Evolutionary conservation across 768 basidiomycete genomes (phyloP).

Genomic region (Mycena capillaripes): DNA sequence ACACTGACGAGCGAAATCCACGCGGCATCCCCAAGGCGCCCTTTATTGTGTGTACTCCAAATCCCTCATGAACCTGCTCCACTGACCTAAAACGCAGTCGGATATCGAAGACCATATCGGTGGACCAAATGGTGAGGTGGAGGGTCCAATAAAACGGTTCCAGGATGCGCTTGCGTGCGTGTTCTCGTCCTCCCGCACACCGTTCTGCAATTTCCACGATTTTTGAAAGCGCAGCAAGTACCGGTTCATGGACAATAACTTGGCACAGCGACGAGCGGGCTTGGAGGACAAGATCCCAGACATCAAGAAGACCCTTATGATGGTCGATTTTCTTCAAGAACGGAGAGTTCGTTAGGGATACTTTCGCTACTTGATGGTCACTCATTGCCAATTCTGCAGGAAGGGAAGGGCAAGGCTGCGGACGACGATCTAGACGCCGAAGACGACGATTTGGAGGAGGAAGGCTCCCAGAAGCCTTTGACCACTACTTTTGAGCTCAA

Average conservation of each 20-base stretch:
- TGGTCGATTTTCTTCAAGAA: conserved; percentile 87
- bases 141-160: conserved; percentile 82
- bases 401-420: conserved; percentile 65
- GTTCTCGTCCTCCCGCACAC: conserved; percentile 17
- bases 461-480: conserved; percentile 66
- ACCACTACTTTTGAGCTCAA: conserved; percentile 95
- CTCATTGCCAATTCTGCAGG: conserved; percentile 55
- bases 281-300: conserved; percentile 97
- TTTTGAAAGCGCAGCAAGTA: conserved; percentile 86
- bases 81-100: conserved; percentile 61
- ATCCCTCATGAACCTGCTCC: neutral
- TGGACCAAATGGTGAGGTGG: conserved; percentile 82
- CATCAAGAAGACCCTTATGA: conserved; percentile 90
- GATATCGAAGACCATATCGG: conserved; percentile 91
- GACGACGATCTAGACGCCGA: conserved; percentile 63
- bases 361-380: neutral
- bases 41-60: conserved; percentile 86
- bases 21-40: conserved; percentile 96
- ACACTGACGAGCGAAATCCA: conserved; percentile 74
- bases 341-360: conserved; percentile 69
- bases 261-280: conserved; percentile 81
- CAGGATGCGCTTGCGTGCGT: conserved; percentile 96
- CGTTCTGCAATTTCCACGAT: conserved; percentile 35
- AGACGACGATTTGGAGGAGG: conserved; percentile 61
- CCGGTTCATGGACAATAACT: conserved; percentile 95